Evolutionary conservation across 257 asterid species (phyloP), one percentile per base, ranked within the genome.

Genomic region (Cynanchum wilfordii): DNA sequence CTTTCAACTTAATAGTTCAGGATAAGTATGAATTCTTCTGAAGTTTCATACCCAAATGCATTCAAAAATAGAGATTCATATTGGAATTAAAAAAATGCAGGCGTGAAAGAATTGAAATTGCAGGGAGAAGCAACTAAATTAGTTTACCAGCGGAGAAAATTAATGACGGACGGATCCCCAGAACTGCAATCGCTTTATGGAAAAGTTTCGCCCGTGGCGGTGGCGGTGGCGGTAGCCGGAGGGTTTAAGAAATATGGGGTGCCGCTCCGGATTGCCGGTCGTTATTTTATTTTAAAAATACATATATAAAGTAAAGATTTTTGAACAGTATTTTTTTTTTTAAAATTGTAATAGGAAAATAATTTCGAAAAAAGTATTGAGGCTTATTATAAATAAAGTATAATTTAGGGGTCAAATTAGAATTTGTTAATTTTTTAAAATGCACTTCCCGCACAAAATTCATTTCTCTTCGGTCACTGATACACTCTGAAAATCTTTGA

Each of bases 381-480:
- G 38, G 6, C 17, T 24, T 33, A 16, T 7, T 17, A 17, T 33
- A 13, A 50, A 12, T 16, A 36, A 4, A 7, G 10, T 42, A 33
- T 60, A 33, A 6, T 36, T 19, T 10, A 36, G 5, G 64, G 66
- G 42, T 5, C 22, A 42, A 74, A 52, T 51, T 65, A 24, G 25
- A 36, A 66, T 27, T 52, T n/a, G 10, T 15, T 12, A 20, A 25
- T n/a, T 33, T 50, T 25, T 8, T 22, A 27, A 19, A 58, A 72
- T 13, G 13, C 24, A 20, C 45, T 81, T 77, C 79, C 82, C 82
- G 82, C 82, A 60, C 79, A 74, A 77, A 68, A 57, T 10, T 27
- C 60, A 54, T 49, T 64, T 51, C 51, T 36, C 57, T 66, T 50
- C 52, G 12, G 56, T 22, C 66, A 13, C 44, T 38, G 57, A n/a